These are phyloP conservation scores for Backusella psychrophila DNA, from an alignment of 192 early-diverging fungal genomes.

Conservation along the genomic window DNA sequence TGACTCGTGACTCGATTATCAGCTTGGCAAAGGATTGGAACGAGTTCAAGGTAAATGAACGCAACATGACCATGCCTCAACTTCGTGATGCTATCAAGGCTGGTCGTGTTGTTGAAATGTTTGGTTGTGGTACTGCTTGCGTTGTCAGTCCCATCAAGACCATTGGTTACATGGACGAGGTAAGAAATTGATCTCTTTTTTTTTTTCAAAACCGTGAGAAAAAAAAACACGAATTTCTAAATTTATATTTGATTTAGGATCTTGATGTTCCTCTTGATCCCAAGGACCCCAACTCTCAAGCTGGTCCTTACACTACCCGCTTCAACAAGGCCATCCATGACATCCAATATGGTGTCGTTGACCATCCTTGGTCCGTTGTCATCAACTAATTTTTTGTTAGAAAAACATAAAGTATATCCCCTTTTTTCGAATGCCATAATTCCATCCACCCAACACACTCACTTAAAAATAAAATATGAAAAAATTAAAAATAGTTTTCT, in stretches of 20 bases:
- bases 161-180: slow-evolving; percentile 71
- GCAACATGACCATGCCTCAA: slow-evolving; percentile 78
- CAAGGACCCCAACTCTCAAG: slow-evolving; percentile 67
- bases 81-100: slow-evolving; percentile 73
- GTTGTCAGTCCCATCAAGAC: slow-evolving; percentile 92
- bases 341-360: slow-evolving; percentile 92
- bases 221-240: background rate
- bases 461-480: background rate
- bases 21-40: slow-evolving; percentile 74
- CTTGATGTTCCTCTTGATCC: slow-evolving; percentile 88
- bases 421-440: background rate
- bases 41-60: slow-evolving; percentile 86
- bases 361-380: slow-evolving; percentile 86
- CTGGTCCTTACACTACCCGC: slow-evolving; percentile 80
- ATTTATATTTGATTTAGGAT: slow-evolving; percentile 40
- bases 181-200: too few species aligned
- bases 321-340: slow-evolving; percentile 85
- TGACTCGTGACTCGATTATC: slow-evolving; percentile 93
- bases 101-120: slow-evolving; percentile 86
- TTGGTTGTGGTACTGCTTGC: slow-evolving; percentile 94
- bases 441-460: background rate
- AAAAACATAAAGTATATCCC: slow-evolving; percentile 1
- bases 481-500: too few species aligned
- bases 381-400: slow-evolving; percentile 47
- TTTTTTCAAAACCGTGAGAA: background rate